Evolutionary conservation across 129 eudicot species (phyloP).

Genomic region (Flaveria brownii): DNA sequence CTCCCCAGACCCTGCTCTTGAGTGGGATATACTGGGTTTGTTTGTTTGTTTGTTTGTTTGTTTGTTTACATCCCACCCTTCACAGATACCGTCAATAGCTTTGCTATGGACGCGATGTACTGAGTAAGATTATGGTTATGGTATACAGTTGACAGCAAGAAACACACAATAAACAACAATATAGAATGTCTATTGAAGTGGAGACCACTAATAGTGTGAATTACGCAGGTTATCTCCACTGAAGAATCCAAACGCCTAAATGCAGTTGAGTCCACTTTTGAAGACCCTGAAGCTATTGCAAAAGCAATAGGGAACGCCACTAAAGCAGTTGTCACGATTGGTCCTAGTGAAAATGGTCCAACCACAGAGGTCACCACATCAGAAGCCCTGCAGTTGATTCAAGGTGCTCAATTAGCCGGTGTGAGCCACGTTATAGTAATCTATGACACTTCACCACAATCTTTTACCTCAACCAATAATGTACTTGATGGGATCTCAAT

Average conservation of each 20-base stretch:
- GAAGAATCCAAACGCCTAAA: conserved; percentile 85
- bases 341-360: conserved; percentile 69
- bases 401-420: conserved; percentile 83
- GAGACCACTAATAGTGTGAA: not conserved
- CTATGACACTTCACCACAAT: conserved; percentile 49
- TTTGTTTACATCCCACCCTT: too few species aligned
- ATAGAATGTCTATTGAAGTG: too few species aligned
- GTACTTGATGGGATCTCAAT: conserved; percentile 71
- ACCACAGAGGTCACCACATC: conserved; percentile 48
- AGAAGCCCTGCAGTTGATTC: conserved; percentile 75
- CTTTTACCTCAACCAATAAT: conserved; percentile 60
- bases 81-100: too few species aligned
- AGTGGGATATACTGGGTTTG: too few species aligned
- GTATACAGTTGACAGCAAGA: too few species aligned
- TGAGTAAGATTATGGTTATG: too few species aligned
- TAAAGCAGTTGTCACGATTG: conserved; percentile 85
- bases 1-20: too few species aligned
- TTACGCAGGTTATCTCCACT: conserved; percentile 67
- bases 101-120: too few species aligned
- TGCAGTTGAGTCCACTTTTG: conserved; percentile 75
- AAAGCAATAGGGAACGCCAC: conserved; percentile 93
- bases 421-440: conserved; percentile 74
- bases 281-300: conserved; percentile 84
- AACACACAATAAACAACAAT: too few species aligned
- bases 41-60: too few species aligned